Conservation (phyloP, 805 yeast genomes). For the Zygotorulaspora sp. region DNA sequence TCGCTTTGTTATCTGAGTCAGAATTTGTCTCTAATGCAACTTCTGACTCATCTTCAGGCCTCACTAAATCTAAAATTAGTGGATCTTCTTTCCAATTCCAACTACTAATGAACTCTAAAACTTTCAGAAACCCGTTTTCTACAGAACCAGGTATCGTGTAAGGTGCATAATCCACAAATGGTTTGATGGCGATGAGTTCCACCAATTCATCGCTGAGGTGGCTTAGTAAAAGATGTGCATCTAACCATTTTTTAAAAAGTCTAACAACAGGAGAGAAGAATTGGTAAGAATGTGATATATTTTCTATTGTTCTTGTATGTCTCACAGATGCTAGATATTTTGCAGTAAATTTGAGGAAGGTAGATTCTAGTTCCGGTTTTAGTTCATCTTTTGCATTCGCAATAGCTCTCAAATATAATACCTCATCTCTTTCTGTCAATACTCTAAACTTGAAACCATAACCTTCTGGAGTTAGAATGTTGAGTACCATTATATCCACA, state of each 20-base stretch:
- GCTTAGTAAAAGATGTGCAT: conserved; percentile 65
- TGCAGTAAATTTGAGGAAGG: conserved; percentile 59
- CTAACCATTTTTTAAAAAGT: conserved; percentile 84
- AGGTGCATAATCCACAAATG: conserved; percentile 87
- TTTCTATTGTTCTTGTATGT: conserved; percentile 75
- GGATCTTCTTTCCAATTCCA: conserved; percentile 98
- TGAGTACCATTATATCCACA: conserved; percentile 50
- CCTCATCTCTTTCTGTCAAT: conserved; percentile 78
- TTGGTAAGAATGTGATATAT: conserved; percentile 66
- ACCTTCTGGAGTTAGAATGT: conserved; percentile 82
- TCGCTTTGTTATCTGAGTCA: conserved; percentile 33
- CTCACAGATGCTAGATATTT: conserved; percentile 63
- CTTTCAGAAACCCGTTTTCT: conserved; percentile 74
- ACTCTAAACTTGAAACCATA: conserved; percentile 77
- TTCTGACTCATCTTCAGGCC: conserved; percentile 40
- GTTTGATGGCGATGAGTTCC: conserved; percentile 77
- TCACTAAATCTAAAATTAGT: conserved; percentile 70
- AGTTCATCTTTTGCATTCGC: conserved; percentile 58
- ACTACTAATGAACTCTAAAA: conserved; percentile 59
- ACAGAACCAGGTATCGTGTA: conserved; percentile 74
- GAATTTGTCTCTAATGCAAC: conserved; percentile 25
- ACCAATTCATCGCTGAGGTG: conserved; percentile 75
- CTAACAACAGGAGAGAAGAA: conserved; percentile 77
- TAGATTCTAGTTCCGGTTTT: conserved; percentile 53
- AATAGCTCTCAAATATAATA: conserved; percentile 66